phyloP scores from a whole-genome alignment of 2,329 filamentous ascomycete genomes.

The Fusarium drepaniforme region DNA sequence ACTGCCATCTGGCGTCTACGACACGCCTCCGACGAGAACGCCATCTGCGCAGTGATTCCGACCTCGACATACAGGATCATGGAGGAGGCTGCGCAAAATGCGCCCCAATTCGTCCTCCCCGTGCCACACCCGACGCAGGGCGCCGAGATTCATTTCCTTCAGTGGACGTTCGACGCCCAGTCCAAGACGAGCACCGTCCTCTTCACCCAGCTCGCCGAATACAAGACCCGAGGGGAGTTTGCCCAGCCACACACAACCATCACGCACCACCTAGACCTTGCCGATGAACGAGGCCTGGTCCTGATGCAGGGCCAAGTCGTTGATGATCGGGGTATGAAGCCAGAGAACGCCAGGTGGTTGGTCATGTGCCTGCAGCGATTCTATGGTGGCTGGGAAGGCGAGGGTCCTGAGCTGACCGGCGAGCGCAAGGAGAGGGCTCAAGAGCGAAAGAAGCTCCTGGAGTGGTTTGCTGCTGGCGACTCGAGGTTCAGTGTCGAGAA shows the following conservation, averaged over 20 bases:
- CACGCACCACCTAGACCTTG: constrained; percentile 89
- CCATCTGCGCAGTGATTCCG: constrained; percentile 87
- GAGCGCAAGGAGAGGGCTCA: constrained; percentile 67
- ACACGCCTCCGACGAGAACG: constrained; percentile 78
- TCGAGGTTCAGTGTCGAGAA: constrained; percentile 84
- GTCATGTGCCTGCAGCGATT: constrained; percentile 95
- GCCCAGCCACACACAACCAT: constrained; percentile 93
- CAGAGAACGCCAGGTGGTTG: constrained; percentile 89
- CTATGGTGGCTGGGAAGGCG: constrained; percentile 76
- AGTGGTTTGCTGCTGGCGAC: constrained; percentile 87
- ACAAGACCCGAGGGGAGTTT: constrained; percentile 90
- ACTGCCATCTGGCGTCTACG: constrained; percentile 91
- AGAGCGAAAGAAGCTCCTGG: constrained; percentile 77
- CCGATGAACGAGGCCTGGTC: constrained; percentile 80
- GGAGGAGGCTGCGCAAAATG: constrained; percentile 74
- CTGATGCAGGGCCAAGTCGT: constrained; percentile 87
- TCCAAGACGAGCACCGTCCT: constrained; percentile 80
- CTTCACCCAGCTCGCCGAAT: constrained; percentile 95
- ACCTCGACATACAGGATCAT: constrained; percentile 80
- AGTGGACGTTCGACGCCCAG: constrained; percentile 88
- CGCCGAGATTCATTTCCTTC: constrained; percentile 94
- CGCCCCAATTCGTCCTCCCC: constrained; percentile 93
- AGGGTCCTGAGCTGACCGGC: constrained; percentile 49
- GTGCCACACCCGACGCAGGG: constrained; percentile 77
- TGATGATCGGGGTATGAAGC: constrained; percentile 79